A percentile compares a stretch with the other conserved stretches of the same genome.
Conservation (phyloP, 2,329 filamentous ascomycete genomes). For the Teratosphaeria gauchensis region DNA sequence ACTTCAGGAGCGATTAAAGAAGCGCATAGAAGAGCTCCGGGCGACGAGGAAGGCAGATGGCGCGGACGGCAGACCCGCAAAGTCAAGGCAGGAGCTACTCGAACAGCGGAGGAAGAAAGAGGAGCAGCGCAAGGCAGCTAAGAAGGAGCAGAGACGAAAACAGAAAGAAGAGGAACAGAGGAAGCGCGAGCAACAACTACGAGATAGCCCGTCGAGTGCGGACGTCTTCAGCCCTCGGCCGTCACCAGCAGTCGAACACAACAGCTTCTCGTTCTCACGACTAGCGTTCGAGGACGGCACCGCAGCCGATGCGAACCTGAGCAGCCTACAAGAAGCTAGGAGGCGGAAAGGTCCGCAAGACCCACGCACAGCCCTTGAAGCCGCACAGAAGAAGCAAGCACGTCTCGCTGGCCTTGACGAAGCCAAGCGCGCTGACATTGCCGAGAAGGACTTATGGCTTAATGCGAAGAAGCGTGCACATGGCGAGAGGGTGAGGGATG, state of each 20-base stretch:
- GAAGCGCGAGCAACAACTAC: constrained; percentile 44
- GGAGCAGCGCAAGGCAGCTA: constrained; percentile 74
- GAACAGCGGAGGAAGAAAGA: constrained; percentile 82
- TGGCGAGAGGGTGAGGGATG: constrained; percentile 81
- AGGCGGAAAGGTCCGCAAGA: constrained; percentile 80
- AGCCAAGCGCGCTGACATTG: constrained; percentile 72
- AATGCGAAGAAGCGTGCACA: constrained; percentile 81
- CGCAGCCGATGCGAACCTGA: constrained; percentile 62
- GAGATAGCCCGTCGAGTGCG: constrained; percentile 44
- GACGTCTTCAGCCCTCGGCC: constrained; percentile 42
- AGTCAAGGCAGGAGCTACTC: constrained; percentile 83
- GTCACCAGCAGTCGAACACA: constrained; percentile 23
- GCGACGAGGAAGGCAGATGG: constrained; percentile 81
- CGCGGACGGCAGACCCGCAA: constrained; percentile 67
- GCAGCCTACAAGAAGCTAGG: constrained; percentile 48
- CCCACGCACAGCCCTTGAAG: constrained; percentile 73
- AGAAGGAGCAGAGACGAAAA: constrained; percentile 70
- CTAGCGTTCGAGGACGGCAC: constrained; percentile 86
- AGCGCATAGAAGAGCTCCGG: constrained; percentile 75
- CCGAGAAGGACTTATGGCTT: constrained; percentile 91
- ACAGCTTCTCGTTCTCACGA: constrained; percentile 79
- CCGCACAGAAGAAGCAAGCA: constrained; percentile 76
- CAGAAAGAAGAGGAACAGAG: constrained; percentile 71
- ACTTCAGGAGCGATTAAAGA: constrained; percentile 67
- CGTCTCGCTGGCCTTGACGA: constrained; percentile 66